phyloP scores from a whole-genome alignment of 768 basidiomycete genomes.

The Lactifluus echinatus region DNA sequence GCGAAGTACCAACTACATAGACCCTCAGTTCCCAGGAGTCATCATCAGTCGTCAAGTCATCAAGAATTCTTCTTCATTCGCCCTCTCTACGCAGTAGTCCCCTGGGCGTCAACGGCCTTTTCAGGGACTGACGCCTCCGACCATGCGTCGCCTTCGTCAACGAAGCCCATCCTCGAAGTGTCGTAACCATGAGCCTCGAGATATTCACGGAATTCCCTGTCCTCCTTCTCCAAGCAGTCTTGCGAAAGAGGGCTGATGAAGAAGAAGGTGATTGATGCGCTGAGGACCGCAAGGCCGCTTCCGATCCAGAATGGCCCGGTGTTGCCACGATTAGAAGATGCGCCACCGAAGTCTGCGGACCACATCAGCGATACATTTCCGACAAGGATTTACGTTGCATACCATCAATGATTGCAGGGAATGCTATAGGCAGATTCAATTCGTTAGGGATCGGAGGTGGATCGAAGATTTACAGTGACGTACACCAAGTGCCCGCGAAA shows the following conservation, averaged over 20 bases:
- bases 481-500: constrained; percentile 75
- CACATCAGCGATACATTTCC: neutral
- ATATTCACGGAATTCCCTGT: constrained; percentile 73
- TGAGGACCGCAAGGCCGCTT: constrained; percentile 74
- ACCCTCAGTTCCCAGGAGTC: neutral
- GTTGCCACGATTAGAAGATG: constrained; percentile 44
- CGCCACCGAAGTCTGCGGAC: constrained; percentile 51
- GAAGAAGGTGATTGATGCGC: constrained; percentile 62
- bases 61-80: neutral
- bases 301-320: constrained; percentile 87
- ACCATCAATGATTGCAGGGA: constrained; percentile 60
- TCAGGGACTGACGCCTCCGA: constrained; percentile 17
- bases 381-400: constrained; percentile 15
- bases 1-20: neutral
- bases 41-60: neutral
- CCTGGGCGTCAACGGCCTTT: constrained; percentile 14
- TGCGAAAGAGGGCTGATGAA: constrained; percentile 66
- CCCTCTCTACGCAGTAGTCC: neutral
- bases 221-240: constrained; percentile 76
- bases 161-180: constrained; percentile 60
- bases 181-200: constrained; percentile 75
- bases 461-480: constrained; percentile 20
- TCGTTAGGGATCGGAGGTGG: neutral
- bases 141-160: constrained; percentile 22
- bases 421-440: constrained; percentile 33